These are phyloP conservation scores for Monosporascus cannonballus DNA, from an alignment of 2,329 filamentous ascomycete species.

Conservation along the genomic window DNA sequence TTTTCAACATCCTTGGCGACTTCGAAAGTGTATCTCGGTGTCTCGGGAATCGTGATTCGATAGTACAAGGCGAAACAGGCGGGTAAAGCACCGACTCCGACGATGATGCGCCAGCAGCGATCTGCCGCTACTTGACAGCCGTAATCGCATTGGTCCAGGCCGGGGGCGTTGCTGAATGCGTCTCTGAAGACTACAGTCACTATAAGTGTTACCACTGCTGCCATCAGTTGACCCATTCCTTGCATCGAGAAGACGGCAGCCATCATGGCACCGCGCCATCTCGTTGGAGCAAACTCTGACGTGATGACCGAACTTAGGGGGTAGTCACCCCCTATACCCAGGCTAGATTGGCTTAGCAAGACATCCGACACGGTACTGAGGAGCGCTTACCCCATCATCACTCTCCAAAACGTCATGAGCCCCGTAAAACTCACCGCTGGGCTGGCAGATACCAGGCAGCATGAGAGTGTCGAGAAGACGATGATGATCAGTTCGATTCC, in stretches of 20 bases:
- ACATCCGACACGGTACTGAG: not conserved
- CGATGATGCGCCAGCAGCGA: conserved; percentile 75
- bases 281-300: conserved; percentile 77
- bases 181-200: conserved; percentile 59
- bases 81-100: conserved; percentile 72
- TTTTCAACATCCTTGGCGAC: conserved; percentile 70
- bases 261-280: conserved; percentile 80
- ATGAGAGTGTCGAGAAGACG: conserved; percentile 63
- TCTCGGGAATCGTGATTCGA: conserved; percentile 79
- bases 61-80: conserved; percentile 79
- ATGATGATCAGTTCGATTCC: conserved; percentile 71
- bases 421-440: conserved; percentile 53
- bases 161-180: conserved; percentile 37
- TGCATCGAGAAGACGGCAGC: conserved; percentile 82
- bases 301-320: conserved; percentile 76
- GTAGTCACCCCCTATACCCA: conserved; percentile 78
- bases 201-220: conserved; percentile 64
- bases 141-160: conserved; percentile 46
- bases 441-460: conserved; percentile 57
- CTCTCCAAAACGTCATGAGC: conserved; percentile 67
- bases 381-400: conserved; percentile 54
- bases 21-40: conserved; percentile 78
- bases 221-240: conserved; percentile 69
- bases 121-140: conserved; percentile 66
- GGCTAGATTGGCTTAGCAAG: conserved; percentile 34